Evolutionary conservation across 2,329 filamentous ascomycete genomes (phyloP), one percentile per base, ranked within the genome.

Genomic region (Domatiomyces globalis): DNA sequence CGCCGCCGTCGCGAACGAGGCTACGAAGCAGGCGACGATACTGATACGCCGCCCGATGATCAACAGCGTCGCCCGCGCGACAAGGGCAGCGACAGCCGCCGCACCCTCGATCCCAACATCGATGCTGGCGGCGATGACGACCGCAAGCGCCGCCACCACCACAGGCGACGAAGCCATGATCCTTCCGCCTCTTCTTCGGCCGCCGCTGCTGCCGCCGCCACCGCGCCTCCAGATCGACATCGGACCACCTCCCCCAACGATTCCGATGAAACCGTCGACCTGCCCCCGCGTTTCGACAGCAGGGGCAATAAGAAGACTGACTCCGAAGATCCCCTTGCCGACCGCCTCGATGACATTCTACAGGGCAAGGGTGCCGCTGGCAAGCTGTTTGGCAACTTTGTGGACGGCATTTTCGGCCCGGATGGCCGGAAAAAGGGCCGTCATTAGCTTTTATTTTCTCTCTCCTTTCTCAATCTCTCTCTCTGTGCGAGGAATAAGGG

Each of bases 261-360:
- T 42, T 72, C 69, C 1, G 70, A 72, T 49, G 65, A 66, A 15
- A 73, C 70, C 1, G 61, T 71, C 27, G 69, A 72, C 10, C 56
- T 73, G 2, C 70, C 70, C 5, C 62, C 67, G 27, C 65, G 70
- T 5, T 72, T 73, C 53, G 70, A 73, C 53, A 61, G 63, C 10
- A 59, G 69, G 9, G 70, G 70, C 6, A 62, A 63, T 42, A 65
- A 61, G 42, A 63, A 70, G 45, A 59, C 63, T 1, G 61, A 67
- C 33, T 61, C 56, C 6, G 62, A 66, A 42, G 63, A 69, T 54
- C 59, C 63, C 9, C 56, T 70, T 10, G 63, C 62, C 6, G 65
- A 66, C 43, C 62, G 58, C 29, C 48, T 71, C 4, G 65, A 69
- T 27, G 58, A 65, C 15, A 58, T 71, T 5, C 52, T 72, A 9